Evolutionary conservation across 371 early-diverging fungal genomes (phyloP).

Genomic region (Lichtheimia corymbifera): DNA sequence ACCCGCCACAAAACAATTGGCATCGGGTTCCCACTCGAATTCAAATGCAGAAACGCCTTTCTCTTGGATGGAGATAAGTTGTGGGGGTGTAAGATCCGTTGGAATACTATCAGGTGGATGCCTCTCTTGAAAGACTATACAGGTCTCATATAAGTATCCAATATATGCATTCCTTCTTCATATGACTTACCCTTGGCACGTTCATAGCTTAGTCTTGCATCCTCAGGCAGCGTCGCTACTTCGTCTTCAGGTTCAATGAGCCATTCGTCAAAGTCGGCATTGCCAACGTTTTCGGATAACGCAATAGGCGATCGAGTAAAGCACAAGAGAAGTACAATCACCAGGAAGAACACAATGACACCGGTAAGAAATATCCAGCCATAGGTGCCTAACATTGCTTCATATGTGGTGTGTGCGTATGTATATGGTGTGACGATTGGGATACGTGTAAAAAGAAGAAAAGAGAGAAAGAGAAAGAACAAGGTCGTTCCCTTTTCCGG

Average conservation of each 20-base stretch:
- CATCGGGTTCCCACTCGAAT: slow-evolving; percentile 69
- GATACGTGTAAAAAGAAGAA: no score
- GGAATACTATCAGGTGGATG: slow-evolving; percentile 65
- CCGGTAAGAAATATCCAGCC: slow-evolving; percentile 47
- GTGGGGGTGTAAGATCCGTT: slow-evolving; percentile 69
- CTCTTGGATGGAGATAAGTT: slow-evolving; percentile 72
- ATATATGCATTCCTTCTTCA: not conserved
- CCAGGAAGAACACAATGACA: slow-evolving; percentile 41
- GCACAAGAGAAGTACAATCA: slow-evolving; percentile 37
- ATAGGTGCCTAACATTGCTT: slow-evolving; percentile 21
- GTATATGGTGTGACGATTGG: no score
- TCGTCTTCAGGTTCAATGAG: slow-evolving; percentile 39
- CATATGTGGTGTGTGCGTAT: no score
- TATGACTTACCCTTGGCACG: slow-evolving; percentile 38
- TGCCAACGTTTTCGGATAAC: slow-evolving; percentile 20
- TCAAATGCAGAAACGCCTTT: slow-evolving; percentile 86
- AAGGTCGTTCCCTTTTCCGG: no score
- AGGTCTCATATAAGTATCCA: not conserved
- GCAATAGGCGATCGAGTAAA: slow-evolving; percentile 41
- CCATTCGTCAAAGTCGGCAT: slow-evolving; percentile 25
- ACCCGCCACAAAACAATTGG: slow-evolving; percentile 66
- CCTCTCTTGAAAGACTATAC: slow-evolving; percentile 44
- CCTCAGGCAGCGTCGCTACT: slow-evolving; percentile 38
- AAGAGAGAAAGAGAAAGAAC: no score
- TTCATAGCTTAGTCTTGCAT: slow-evolving; percentile 49